Evolutionary conservation across 2,329 filamentous ascomycete species (phyloP), one percentile per base, ranked within the genome.

Genomic region (Hortaea sp.): DNA sequence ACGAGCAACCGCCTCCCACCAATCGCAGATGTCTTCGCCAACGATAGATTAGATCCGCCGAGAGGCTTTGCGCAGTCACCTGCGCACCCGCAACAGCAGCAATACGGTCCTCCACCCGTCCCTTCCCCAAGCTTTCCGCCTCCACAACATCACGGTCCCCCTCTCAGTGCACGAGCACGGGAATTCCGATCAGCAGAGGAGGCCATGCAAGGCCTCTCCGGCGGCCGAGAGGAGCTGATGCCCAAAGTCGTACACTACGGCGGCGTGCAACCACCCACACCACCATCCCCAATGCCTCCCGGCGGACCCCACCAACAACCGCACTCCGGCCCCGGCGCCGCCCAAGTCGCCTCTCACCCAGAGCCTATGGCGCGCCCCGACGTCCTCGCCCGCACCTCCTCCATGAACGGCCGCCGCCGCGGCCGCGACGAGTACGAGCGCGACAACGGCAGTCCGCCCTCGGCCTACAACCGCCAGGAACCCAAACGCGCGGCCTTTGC

Each of bases 151-250:
- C 56, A 59, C 5, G 73, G 70, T 48, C 58, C 73, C 53, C 77
- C 76, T 1, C 73, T 78, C 7, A 66, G 66, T 11, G 62, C 64
- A 13, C 80, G 90, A 49, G 74, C 82, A 7, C 79, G 90, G 47
- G 92, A 97, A 62, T 97, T 94, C 68, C 85, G 88, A 58, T 95
- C 90, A 3, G 92, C 92, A 9, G 92, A 98, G 65, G 92, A 98
- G 63, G 92, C 88, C 2, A 89, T 97, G 49, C 85, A 87, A 48
- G 87, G 92, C 53, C 69, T 98, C 51, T 83, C 89, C 5, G 89
- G 88, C 43, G 92, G 92, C n/a, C 81, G 92, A 47, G 84, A 94
- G 47, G 92, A 98, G 49, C 74, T 97, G 10, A 74, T 95, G 43
- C 92, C 92, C 20, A 92, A 90, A 66, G 80, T 97, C 47, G 87